Evolutionary conservation across 768 basidiomycete genomes (phyloP).

Genomic region (Sporobolomyces pararoseus): DNA sequence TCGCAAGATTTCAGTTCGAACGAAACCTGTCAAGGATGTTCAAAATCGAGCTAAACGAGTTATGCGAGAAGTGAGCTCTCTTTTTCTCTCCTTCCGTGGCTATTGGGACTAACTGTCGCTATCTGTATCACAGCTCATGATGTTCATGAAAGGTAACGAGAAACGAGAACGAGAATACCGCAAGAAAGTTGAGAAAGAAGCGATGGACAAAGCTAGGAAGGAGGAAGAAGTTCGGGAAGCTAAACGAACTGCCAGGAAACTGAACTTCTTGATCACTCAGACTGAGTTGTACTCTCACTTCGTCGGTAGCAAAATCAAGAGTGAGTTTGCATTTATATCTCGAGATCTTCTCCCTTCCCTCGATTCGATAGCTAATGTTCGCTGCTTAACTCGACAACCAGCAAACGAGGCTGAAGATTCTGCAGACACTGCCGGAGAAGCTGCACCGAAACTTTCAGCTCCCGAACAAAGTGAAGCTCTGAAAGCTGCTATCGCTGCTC

Average conservation of each 20-base stretch:
- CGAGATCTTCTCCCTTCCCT: no score
- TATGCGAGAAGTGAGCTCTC: constrained; percentile 60
- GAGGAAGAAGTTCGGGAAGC: constrained; percentile 93
- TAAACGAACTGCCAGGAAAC: constrained; percentile 85
- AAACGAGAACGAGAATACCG: constrained; percentile 89
- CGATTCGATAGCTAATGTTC: no score
- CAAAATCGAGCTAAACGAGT: constrained; percentile 80
- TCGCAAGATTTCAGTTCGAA: constrained; percentile 66
- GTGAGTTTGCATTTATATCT: constrained; percentile 33
- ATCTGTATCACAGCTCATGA: constrained; percentile 67
- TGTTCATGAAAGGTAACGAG: constrained; percentile 97
- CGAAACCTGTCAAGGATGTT: constrained; percentile 73
- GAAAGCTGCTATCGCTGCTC: constrained; percentile 50
- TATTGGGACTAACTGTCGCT: not conserved
- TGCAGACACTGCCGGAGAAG: constrained; percentile 44
- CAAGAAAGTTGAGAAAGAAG: constrained; percentile 91
- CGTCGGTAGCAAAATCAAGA: constrained; percentile 81
- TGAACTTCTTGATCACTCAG: constrained; percentile 97
- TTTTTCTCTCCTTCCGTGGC: not conserved
- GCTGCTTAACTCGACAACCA: constrained; percentile 9
- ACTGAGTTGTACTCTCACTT: constrained; percentile 99
- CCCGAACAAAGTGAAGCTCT: constrained; percentile 40
- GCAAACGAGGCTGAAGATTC: constrained; percentile 51
- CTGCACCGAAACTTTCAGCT: constrained; percentile 7
- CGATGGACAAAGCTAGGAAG: constrained; percentile 74